Conservation (phyloP, 495 filamentous ascomycete species). For the Penicillium mononematosum region DNA sequence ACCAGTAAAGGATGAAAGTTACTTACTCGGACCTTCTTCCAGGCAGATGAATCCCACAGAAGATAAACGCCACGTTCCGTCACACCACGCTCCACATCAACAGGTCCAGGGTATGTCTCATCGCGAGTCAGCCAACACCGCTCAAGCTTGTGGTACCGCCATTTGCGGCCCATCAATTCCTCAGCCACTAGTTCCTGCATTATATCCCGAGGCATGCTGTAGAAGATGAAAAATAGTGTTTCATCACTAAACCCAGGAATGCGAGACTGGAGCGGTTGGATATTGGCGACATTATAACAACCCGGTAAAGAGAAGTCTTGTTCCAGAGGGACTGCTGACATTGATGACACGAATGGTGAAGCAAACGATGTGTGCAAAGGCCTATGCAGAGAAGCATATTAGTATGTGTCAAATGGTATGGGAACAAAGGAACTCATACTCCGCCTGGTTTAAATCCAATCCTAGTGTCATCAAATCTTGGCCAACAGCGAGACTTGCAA, state of each 20-base stretch:
- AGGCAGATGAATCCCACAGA: slow-evolving; percentile 80
- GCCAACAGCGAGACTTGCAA: slow-evolving; percentile 70
- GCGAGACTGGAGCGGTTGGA: slow-evolving; percentile 74
- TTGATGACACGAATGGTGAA: slow-evolving; percentile 68
- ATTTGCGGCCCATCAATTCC: slow-evolving; percentile 81
- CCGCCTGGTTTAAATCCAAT: slow-evolving; percentile 73
- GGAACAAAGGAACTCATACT: slow-evolving; percentile 55
- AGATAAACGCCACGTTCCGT: slow-evolving; percentile 86
- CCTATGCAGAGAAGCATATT: slow-evolving; percentile 30
- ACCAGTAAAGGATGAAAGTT: background rate
- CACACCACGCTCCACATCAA: slow-evolving; percentile 56
- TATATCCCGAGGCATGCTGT: slow-evolving; percentile 78
- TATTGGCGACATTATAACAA: slow-evolving; percentile 85
- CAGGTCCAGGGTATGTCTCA: slow-evolving; percentile 65
- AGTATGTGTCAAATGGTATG: slow-evolving; percentile 17
- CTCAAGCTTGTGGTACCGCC: slow-evolving; percentile 88
- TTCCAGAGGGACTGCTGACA: slow-evolving; percentile 65
- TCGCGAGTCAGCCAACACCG: slow-evolving; percentile 92
- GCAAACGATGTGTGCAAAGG: slow-evolving; percentile 64
- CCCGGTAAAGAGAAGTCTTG: slow-evolving; percentile 76
- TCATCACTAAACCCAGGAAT: slow-evolving; percentile 84
- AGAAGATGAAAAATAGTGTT: slow-evolving; percentile 93
- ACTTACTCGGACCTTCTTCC: slow-evolving; percentile 78
- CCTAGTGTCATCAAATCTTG: slow-evolving; percentile 76
- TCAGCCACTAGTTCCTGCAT: slow-evolving; percentile 81